phyloP scores from a whole-genome alignment of 1,139 yeast genomes.

The Citeromyces hawaiiensis region DNA sequence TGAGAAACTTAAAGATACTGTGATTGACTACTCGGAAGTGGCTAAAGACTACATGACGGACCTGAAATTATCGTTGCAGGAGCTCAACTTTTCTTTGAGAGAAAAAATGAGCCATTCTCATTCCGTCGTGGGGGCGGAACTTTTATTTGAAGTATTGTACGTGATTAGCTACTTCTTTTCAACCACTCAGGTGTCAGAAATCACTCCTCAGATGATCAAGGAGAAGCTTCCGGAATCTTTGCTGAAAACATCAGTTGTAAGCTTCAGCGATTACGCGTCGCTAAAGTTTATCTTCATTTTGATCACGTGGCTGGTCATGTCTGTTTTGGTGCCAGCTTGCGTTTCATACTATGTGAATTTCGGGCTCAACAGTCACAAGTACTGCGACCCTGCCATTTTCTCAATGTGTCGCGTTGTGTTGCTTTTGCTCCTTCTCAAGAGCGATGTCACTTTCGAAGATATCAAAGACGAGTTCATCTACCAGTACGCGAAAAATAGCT shows the following conservation, averaged over 20 bases:
- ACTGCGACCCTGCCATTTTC: conserved; percentile 40
- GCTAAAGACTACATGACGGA: conserved; percentile 25
- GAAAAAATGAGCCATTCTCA: conserved; percentile 35
- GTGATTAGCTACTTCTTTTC: conserved; percentile 22
- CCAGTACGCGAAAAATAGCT: conserved; percentile 11
- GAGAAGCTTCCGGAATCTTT: conserved; percentile 14
- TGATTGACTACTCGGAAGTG: conserved; percentile 24
- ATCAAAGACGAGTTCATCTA: conserved; percentile 23
- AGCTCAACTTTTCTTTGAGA: conserved; percentile 28
- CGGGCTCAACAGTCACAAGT: conserved; percentile 31
- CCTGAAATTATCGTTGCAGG: not conserved
- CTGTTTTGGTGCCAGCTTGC: conserved; percentile 26
- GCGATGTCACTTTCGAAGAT: conserved; percentile 20
- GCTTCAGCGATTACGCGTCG: conserved; percentile 22
- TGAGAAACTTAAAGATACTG: conserved; percentile 17
- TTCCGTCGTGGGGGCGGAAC: conserved; percentile 29
- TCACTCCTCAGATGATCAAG: conserved; percentile 19
- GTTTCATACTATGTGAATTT: conserved; percentile 40
- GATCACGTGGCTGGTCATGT: conserved; percentile 25
- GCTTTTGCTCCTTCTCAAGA: conserved; percentile 25
- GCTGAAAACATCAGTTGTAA: conserved; percentile 20
- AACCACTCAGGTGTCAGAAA: conserved; percentile 24
- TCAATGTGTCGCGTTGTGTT: conserved; percentile 32
- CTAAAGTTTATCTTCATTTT: conserved; percentile 21
- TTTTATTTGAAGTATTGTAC: conserved; percentile 23